Conservation (phyloP, 495 filamentous ascomycete species). For the Pyronema domesticum region DNA sequence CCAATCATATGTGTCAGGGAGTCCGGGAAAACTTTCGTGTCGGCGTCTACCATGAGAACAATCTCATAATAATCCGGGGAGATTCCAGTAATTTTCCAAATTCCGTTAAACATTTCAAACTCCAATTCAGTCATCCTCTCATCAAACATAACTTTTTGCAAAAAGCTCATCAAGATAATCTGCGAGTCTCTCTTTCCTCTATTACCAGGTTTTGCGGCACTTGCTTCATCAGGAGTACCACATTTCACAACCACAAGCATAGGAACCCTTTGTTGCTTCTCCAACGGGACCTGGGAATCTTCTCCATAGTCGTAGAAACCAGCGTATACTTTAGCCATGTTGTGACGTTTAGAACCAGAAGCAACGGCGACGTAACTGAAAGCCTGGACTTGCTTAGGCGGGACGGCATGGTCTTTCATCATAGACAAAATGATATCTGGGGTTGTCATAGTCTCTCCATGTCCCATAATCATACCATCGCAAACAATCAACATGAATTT, state of each 20-base stretch:
- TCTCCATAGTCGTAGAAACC: slow-evolving; percentile 95
- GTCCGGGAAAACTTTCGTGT: slow-evolving; percentile 98
- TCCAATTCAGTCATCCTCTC: slow-evolving; percentile 99
- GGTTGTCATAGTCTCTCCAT: slow-evolving; percentile 72
- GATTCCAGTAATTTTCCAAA: slow-evolving; percentile 97
- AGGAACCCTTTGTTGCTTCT: slow-evolving; percentile 94
- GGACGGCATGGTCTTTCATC: slow-evolving; percentile 78
- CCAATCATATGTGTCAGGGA: slow-evolving; percentile 96
- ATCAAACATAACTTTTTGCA: slow-evolving; percentile 99
- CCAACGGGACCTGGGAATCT: slow-evolving; percentile 54
- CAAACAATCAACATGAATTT: slow-evolving; percentile 91
- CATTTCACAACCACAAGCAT: slow-evolving; percentile 97
- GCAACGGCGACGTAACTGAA: slow-evolving; percentile 97
- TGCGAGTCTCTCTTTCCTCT: slow-evolving; percentile 96
- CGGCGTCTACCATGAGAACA: slow-evolving; percentile 96
- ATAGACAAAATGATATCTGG: slow-evolving; percentile 81
- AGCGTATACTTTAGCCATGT: slow-evolving; percentile 96
- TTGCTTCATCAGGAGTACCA: slow-evolving; percentile 74
- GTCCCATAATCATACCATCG: slow-evolving; percentile 94
- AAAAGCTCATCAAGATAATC: slow-evolving; percentile 97
- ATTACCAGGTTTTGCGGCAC: slow-evolving; percentile 76
- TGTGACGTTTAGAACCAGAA: slow-evolving; percentile 89
- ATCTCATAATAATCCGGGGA: slow-evolving; percentile 95
- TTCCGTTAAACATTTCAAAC: slow-evolving; percentile 98
- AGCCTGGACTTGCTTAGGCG: slow-evolving; percentile 59